Percentiles rank a stretch among this genome's conserved stretches.
phyloP scores from a whole-genome alignment of 768 basidiomycete species.

The Psilocybe cyanescens region DNA sequence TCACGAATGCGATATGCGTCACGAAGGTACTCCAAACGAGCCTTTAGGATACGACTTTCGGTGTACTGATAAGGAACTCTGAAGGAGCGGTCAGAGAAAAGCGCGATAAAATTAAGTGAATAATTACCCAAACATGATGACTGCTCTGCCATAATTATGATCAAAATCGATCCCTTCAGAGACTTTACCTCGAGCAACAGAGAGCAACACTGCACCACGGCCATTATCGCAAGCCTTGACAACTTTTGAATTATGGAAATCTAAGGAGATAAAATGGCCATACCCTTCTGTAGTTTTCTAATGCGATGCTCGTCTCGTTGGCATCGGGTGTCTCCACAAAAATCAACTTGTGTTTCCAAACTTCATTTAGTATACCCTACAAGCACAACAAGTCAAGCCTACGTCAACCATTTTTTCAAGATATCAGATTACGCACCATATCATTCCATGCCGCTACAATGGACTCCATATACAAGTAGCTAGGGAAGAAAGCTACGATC shows the following conservation, averaged over 20 bases:
- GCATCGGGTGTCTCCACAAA: conserved; percentile 99
- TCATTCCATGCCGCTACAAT: conserved; percentile 99
- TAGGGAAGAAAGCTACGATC: conserved; percentile 98
- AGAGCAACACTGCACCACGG: conserved; percentile 92
- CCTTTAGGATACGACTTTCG: conserved; percentile 96
- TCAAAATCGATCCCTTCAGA: conserved; percentile 99
- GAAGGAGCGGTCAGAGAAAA: conserved; percentile 3
- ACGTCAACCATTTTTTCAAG: not conserved
- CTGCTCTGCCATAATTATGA: conserved; percentile 98
- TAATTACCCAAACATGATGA: conserved; percentile 97
- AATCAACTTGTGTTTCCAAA: conserved; percentile 99
- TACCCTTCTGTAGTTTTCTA: conserved; percentile 96
- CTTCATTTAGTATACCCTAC: conserved; percentile 97
- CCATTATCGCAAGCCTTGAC: conserved; percentile 96
- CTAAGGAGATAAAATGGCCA: conserved; percentile 17
- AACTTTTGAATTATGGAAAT: conserved; percentile 11
- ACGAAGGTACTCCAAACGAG: conserved; percentile 95
- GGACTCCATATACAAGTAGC: conserved; percentile 99
- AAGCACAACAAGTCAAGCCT: not conserved
- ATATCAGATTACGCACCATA: conserved; percentile 68
- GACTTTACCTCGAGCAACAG: conserved; percentile 98
- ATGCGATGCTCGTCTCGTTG: conserved; percentile 96
- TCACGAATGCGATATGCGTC: conserved; percentile 98
- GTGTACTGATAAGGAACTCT: conserved; percentile 98
- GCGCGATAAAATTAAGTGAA: not conserved